These are phyloP conservation scores for Castanea crenata DNA, from an alignment of 306 rosid genomes.

Conservation along the genomic window DNA sequence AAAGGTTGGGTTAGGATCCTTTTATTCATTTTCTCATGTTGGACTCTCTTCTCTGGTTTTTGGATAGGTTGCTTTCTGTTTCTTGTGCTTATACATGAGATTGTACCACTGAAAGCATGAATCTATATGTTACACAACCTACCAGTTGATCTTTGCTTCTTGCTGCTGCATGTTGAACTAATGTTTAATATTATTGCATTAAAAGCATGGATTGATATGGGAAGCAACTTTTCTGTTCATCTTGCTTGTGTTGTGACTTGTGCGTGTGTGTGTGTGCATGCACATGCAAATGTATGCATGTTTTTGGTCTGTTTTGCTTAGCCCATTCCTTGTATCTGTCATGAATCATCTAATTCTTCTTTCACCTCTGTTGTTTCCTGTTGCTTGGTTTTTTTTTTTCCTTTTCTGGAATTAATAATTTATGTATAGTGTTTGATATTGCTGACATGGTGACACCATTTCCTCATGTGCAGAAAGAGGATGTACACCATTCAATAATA, in stretches of 20 bases:
- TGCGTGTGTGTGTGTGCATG: neutral
- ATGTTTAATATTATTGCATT: neutral
- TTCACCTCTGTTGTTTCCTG: constrained; percentile 12
- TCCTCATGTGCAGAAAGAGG: constrained; percentile 74
- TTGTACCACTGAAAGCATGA: neutral
- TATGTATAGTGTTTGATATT: constrained; percentile 16
- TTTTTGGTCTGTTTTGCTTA: neutral
- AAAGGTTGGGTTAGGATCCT: neutral
- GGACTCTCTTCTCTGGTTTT: neutral
- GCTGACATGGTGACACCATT: constrained; percentile 25
- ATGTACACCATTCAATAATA: constrained; percentile 95
- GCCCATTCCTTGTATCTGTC: constrained; percentile 1
- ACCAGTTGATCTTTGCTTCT: neutral
- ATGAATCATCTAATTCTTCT: neutral
- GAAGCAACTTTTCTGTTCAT: neutral
- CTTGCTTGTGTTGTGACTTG: constrained; percentile 1
- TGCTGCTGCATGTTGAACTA: neutral
- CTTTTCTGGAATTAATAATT: constrained; percentile 9
- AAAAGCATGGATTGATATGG: constrained; percentile 4
- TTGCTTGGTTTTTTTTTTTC: constrained; percentile 20
- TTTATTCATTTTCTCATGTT: neutral
- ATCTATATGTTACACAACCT: neutral
- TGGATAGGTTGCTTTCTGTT: neutral
- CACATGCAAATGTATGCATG: neutral
- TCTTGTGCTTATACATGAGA: neutral